phyloP scores from a whole-genome alignment of 2,329 filamentous ascomycete genomes.

The Fusarium sororula region DNA sequence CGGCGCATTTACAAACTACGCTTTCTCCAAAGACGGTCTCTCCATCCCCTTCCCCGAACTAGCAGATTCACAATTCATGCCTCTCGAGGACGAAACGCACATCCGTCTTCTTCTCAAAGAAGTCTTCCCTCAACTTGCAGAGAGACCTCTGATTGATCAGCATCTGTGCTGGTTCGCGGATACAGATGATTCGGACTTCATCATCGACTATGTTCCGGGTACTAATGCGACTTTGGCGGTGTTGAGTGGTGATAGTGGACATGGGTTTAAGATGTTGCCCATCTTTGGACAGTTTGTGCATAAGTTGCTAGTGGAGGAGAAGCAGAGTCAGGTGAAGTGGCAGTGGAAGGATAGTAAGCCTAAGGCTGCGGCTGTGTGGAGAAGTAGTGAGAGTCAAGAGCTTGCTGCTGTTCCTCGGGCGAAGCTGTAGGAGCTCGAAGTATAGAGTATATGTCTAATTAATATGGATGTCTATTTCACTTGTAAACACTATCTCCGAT shows the following conservation, averaged over 20 bases:
- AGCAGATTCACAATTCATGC: slow-evolving; percentile 24
- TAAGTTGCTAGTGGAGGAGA: slow-evolving; percentile 5
- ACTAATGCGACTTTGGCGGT: slow-evolving; percentile 11
- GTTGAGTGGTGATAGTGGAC: slow-evolving; percentile 17
- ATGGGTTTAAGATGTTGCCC: slow-evolving; percentile 28
- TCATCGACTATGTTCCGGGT: slow-evolving; percentile 25
- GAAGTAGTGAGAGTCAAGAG: slow-evolving; percentile 28
- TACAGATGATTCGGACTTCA: slow-evolving; percentile 28
- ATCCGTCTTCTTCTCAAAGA: slow-evolving; percentile 19
- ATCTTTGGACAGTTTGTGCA: slow-evolving; percentile 24
- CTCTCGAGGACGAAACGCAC: slow-evolving; percentile 17
- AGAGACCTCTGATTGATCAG: slow-evolving; percentile 16
- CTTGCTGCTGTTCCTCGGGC: slow-evolving; percentile 17
- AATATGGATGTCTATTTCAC: background rate
- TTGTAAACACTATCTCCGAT: rapidly evolving
- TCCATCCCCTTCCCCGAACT: slow-evolving; percentile 1
- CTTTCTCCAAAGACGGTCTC: slow-evolving; percentile 21
- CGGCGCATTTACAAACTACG: slow-evolving; percentile 23
- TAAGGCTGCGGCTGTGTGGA: slow-evolving; percentile 18
- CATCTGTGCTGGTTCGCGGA: slow-evolving; percentile 30
- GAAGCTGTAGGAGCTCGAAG: background rate
- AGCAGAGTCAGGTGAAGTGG: slow-evolving; percentile 18
- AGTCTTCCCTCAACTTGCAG: slow-evolving; percentile 1
- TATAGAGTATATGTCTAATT: background rate
- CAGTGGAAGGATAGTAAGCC: slow-evolving; percentile 27